phyloP scores from a whole-genome alignment of 805 yeast genomes.

The Candida sphagnicola region DNA sequence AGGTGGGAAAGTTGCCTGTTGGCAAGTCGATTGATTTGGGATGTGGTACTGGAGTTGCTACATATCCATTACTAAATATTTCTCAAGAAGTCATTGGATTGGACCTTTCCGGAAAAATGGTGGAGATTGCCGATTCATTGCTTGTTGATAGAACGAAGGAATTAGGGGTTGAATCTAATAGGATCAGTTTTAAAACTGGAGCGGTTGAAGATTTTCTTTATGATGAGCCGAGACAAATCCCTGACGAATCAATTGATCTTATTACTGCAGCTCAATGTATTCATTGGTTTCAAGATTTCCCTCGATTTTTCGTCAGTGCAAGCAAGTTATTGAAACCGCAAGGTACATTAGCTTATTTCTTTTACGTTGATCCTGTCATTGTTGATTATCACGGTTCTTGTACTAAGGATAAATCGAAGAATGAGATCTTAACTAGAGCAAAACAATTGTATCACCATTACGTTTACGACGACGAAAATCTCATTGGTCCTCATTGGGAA shows the following conservation, averaged over 20 bases:
- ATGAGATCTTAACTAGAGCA: constrained; percentile 18
- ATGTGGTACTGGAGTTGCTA: constrained; percentile 53
- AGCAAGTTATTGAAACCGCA: constrained; percentile 32
- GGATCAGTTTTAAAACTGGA: constrained; percentile 28
- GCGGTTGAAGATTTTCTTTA: constrained; percentile 28
- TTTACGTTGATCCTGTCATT: constrained; percentile 37
- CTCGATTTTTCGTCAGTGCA: constrained; percentile 25
- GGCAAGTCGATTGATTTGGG: constrained; percentile 39
- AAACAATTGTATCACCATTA: constrained; percentile 29
- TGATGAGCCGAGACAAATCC: constrained; percentile 10
- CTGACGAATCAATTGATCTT: constrained; percentile 23
- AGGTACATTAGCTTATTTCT: constrained; percentile 43
- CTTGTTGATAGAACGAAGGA: constrained; percentile 18
- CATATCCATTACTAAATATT: constrained; percentile 39
- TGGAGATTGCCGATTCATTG: constrained; percentile 36
- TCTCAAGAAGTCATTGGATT: constrained; percentile 39
- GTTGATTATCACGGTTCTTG: constrained; percentile 21
- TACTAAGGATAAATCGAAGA: neutral
- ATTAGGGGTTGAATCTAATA: constrained; percentile 21
- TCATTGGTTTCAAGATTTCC: constrained; percentile 40
- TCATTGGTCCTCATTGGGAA: constrained; percentile 76
- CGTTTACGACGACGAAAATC: constrained; percentile 39
- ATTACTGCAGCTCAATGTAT: constrained; percentile 41
- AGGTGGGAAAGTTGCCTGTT: constrained; percentile 11
- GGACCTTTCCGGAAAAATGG: constrained; percentile 47